Evolutionary conservation across 805 yeast species (phyloP).

Genomic region (Ogataea pignaliae): DNA sequence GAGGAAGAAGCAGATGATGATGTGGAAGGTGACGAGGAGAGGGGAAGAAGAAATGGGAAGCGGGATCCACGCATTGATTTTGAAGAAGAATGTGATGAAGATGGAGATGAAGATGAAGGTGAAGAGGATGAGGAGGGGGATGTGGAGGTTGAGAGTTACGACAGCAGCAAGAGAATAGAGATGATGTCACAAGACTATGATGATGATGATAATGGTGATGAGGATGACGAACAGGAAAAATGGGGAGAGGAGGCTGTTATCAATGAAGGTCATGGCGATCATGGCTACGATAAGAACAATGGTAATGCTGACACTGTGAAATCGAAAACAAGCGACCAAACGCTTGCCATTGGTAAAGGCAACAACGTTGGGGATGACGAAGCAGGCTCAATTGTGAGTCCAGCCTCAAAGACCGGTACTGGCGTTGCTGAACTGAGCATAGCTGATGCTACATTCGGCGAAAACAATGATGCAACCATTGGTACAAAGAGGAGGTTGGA

Average conservation of each 20-base stretch:
- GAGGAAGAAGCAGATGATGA: background rate
- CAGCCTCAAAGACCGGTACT: background rate
- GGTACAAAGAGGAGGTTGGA: constrained; percentile 3
- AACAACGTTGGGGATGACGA: background rate
- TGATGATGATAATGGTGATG: background rate
- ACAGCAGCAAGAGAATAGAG: no score
- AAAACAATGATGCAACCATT: background rate
- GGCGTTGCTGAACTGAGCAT: background rate
- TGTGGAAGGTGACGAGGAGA: background rate
- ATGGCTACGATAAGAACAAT: no score
- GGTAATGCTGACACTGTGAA: no score
- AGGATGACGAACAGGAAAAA: background rate
- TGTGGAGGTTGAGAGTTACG: background rate
- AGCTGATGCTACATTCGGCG: background rate
- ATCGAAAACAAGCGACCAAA: no score
- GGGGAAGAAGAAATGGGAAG: background rate
- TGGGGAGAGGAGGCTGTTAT: background rate
- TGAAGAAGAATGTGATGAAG: background rate
- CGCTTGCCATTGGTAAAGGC: no score
- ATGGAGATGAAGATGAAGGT: background rate
- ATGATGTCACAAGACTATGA: background rate
- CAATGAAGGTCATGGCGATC: background rate
- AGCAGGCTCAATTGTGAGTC: no score
- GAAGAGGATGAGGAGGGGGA: background rate
- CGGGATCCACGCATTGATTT: background rate